Evolutionary conservation across 805 yeast species (phyloP).

Genomic region (Saccharomycopsis oosterbeekiorum): DNA sequence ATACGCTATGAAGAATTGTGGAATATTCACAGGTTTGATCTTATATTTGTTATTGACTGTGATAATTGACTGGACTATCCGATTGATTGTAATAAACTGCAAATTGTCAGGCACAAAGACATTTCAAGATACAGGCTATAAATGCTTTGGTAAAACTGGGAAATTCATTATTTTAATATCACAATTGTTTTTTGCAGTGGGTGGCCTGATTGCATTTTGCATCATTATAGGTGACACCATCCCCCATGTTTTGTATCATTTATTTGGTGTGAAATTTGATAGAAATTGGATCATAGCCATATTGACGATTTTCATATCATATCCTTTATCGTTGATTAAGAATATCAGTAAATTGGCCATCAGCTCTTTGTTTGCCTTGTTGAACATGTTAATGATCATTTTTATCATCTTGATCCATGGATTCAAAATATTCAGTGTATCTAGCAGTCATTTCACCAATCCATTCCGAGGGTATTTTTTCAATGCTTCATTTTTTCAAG

Average conservation of each 20-base stretch:
- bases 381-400: constrained; percentile 77
- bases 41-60: constrained; percentile 51
- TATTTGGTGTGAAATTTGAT: constrained; percentile 43
- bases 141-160: constrained; percentile 70
- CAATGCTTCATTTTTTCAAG: constrained; percentile 67
- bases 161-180: constrained; percentile 56
- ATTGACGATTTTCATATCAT: constrained; percentile 64
- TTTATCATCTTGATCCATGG: constrained; percentile 65
- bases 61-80: constrained; percentile 80
- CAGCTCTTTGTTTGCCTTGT: constrained; percentile 76
- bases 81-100: constrained; percentile 74
- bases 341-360: constrained; percentile 81
- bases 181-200: constrained; percentile 85
- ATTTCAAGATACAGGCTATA: constrained; percentile 76
- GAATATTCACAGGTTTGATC: constrained; percentile 63
- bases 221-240: constrained; percentile 92
- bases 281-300: constrained; percentile 64
- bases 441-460: constrained; percentile 25
- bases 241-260: constrained; percentile 67
- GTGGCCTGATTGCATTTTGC: constrained; percentile 90
- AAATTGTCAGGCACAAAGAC: constrained; percentile 65
- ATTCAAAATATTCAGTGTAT: constrained; percentile 1
- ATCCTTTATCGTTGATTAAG: constrained; percentile 69
- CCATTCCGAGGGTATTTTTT: constrained; percentile 23
- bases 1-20: constrained; percentile 73